These are phyloP conservation scores for Penicillium decumbens DNA, from an alignment of 2,329 filamentous ascomycete genomes.

Conservation along the genomic window DNA sequence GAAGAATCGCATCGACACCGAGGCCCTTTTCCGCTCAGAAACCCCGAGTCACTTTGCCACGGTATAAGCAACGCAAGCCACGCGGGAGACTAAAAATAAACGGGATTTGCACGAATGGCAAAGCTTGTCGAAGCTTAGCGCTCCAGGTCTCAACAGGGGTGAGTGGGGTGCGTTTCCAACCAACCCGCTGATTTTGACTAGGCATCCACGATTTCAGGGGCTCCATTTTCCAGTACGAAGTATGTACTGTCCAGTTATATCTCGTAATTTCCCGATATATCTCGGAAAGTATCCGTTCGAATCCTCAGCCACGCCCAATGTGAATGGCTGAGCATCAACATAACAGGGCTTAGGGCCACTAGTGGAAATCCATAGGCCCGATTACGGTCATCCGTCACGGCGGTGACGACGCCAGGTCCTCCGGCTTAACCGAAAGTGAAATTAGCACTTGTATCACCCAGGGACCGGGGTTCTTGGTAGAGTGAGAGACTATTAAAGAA, in stretches of 20 bases:
- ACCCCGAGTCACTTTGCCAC: neutral
- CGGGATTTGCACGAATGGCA: constrained; percentile 6
- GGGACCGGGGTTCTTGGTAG: neutral
- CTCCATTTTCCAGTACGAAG: too few species aligned
- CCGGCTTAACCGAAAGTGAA: constrained; percentile 1
- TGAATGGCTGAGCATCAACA: neutral
- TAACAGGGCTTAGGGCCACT: constrained; percentile 3
- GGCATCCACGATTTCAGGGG: neutral
- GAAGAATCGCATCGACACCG: neutral
- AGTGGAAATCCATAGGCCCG: constrained; percentile 1
- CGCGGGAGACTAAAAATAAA: constrained; percentile 4
- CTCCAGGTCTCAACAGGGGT: neutral
- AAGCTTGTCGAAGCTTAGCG: constrained; percentile 20
- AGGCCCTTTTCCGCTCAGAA: too few species aligned
- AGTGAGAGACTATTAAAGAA: constrained; percentile 3
- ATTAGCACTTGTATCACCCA: neutral
- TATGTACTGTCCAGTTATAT: too few species aligned
- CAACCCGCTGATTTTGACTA: neutral
- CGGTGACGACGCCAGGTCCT: constrained; percentile 5
- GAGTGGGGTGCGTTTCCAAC: neutral
- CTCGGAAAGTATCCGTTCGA: neutral
- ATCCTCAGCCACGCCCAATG: neutral
- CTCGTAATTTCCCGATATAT: neutral
- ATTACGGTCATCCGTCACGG: constrained; percentile 1
- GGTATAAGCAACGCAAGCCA: neutral